Evolutionary conservation across 148 eudicot genomes (phyloP), one percentile per base, ranked within the genome.

Genomic region (Nepenthes mirabilis): DNA sequence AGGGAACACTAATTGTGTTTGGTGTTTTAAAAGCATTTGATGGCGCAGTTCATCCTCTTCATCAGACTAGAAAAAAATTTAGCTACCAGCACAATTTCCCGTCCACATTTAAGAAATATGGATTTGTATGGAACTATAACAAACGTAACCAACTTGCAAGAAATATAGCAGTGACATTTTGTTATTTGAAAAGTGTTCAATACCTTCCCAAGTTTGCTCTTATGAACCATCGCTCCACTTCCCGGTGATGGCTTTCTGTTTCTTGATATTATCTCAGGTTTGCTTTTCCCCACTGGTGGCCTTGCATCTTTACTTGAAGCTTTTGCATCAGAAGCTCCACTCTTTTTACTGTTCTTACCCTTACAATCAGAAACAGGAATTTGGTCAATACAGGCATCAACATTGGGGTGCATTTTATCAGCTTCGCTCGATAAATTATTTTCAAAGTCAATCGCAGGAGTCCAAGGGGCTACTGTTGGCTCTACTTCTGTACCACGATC

Each of bases 141-240:
- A 40, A 4, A 40, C 0, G 8, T 8, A 4, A 40, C 45, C 8
- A 8, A 40, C 45, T 3, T 4, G 8, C 45, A 1, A 40, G 8
- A 40, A 40, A 8, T 3, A 40, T 40, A 40, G 8, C 45, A 40
- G 45, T 3, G 8, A 40, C 45, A 8, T 4, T 40, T 3, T 40
- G 8, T 8, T 40, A 40, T 55, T 55, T 33, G 12, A 55, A 55
- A 67, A 52, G 6, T 43, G n/a, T 66, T 55, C 14, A 60, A 62
- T 83, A 84, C 90, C 97, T 78, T 79, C 64, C 77, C 79, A 61
- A 75, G 65, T 68, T 70, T 85, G 75, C 57, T 74, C 74, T 81
- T 81, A 55, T 70, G 73, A 53, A 66, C 36, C 34, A 55, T 58
- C 11, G 77, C 61, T 75, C 72, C 80, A 72, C 80, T 85, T 64